Percentiles rank a stretch among this genome's conserved stretches.
phyloP scores from a whole-genome alignment of 345 rosid genomes.

The Melastoma malabathricum region DNA sequence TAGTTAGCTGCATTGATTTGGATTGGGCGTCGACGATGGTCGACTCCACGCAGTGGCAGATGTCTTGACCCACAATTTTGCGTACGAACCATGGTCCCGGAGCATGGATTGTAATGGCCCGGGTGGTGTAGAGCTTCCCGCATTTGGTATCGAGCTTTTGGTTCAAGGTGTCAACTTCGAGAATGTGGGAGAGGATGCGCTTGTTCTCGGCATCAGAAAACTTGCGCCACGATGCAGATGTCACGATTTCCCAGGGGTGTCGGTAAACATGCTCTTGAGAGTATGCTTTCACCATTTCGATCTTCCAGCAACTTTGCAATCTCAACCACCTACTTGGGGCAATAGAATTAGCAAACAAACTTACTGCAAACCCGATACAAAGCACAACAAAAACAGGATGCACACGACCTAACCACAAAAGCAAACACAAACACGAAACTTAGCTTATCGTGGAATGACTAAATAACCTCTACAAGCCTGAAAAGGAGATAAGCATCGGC shows the following conservation, averaged over 20 bases:
- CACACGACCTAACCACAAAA: too few relatives aligned
- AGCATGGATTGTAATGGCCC: conserved; percentile 71
- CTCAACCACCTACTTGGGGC: neutral
- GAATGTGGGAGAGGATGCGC: conserved; percentile 62
- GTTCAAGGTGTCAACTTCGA: conserved; percentile 79
- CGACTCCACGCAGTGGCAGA: conserved; percentile 83
- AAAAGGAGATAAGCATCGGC: too few relatives aligned
- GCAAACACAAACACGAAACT: too few relatives aligned
- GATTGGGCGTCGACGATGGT: conserved; percentile 73
- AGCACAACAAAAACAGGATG: too few relatives aligned
- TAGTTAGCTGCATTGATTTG: conserved; percentile 76
- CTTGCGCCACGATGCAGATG: conserved; percentile 98
- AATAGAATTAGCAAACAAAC: neutral
- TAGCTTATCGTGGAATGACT: too few relatives aligned
- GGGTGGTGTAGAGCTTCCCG: conserved; percentile 81
- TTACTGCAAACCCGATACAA: neutral
- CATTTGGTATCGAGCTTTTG: conserved; percentile 41
- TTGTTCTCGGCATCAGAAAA: conserved; percentile 88
- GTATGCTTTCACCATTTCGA: conserved; percentile 62
- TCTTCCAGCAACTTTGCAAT: conserved; percentile 21
- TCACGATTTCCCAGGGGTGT: conserved; percentile 98
- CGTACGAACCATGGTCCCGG: conserved; percentile 94
- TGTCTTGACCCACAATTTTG: conserved; percentile 77
- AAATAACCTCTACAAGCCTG: too few relatives aligned
- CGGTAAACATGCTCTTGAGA: conserved; percentile 78